Conservation (phyloP, 306 rosid species). For the Crotalaria pallida region DNA sequence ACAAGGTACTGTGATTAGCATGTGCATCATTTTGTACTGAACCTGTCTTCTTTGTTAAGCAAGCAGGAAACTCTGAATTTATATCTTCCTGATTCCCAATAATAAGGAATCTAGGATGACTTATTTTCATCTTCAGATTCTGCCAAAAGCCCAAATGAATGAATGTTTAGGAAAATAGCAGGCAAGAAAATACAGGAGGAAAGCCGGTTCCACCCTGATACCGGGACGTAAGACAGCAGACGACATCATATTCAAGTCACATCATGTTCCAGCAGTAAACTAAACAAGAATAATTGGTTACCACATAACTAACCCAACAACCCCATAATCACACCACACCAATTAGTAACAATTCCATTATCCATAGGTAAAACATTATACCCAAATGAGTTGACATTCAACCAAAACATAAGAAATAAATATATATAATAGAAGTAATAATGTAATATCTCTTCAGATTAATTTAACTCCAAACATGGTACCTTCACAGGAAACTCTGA, state of each 20-base stretch:
- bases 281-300: background rate
- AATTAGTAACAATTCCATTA: background rate
- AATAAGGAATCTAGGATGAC: conserved; percentile 75
- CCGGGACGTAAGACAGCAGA: conserved; percentile 10
- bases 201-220: conserved; percentile 12
- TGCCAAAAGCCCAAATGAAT: conserved; percentile 36
- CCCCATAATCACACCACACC: background rate
- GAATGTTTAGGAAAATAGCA: conserved; percentile 21
- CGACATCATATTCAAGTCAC: conserved; percentile 6
- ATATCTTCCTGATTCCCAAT: conserved; percentile 59
- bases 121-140: conserved; percentile 94
- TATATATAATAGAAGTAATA: background rate
- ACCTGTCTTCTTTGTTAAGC: conserved; percentile 52
- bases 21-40: conserved; percentile 29
- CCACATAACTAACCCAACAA: conserved; percentile 2
- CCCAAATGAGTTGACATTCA: background rate
- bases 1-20: conserved; percentile 30
- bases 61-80: conserved; percentile 60
- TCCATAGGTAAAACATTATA: background rate
- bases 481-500: conserved; percentile 82
- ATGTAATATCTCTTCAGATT: background rate
- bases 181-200: conserved; percentile 13
- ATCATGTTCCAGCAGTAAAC: background rate
- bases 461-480: conserved; percentile 18
- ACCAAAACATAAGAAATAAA: background rate